Evolutionary conservation across 257 asterid species (phyloP).

Genomic region (Prunella vulgaris): DNA sequence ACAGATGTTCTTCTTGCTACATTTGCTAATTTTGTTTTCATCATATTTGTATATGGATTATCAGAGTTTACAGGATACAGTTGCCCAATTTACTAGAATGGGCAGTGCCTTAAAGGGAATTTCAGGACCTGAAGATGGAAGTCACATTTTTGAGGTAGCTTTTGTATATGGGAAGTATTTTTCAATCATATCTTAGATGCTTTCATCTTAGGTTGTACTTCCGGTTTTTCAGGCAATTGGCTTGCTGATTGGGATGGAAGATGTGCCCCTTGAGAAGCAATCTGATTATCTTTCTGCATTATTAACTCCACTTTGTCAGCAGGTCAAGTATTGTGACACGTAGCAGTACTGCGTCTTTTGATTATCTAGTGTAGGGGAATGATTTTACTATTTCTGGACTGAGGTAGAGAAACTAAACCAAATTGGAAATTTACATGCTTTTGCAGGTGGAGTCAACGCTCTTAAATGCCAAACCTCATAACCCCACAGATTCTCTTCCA

Average conservation of each 20-base stretch:
- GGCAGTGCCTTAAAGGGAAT: conserved; percentile 41
- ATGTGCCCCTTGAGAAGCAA: conserved; percentile 82
- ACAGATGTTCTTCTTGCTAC: neutral
- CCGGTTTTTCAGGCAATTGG: conserved; percentile 74
- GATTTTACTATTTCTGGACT: neutral
- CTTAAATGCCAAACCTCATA: conserved; percentile 55
- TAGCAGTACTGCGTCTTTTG: neutral
- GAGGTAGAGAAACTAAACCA: neutral
- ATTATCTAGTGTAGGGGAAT: conserved; percentile 3
- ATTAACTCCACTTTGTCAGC: conserved; percentile 91
- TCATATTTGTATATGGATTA: conserved; percentile 16
- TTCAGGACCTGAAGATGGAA: conserved; percentile 81
- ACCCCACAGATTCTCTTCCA: conserved; percentile 45
- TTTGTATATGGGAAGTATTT: conserved; percentile 1
- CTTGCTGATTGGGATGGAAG: conserved; percentile 94
- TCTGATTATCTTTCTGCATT: conserved; percentile 72
- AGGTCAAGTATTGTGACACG: conserved; percentile 48
- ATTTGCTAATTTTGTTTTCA: conserved; percentile 10
- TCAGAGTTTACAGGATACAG: conserved; percentile 81
- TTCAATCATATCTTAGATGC: conserved; percentile 2
- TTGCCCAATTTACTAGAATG: conserved; percentile 68
- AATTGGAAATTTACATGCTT: conserved; percentile 18
- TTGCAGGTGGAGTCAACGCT: conserved; percentile 75
- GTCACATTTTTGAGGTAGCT: conserved; percentile 88
- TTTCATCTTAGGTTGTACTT: conserved; percentile 1